A percentile compares a stretch with the other conserved stretches of the same genome.
Evolutionary conservation across 2,329 filamentous ascomycete genomes (phyloP).

Genomic region (Pseudogymnoascus sp.): DNA sequence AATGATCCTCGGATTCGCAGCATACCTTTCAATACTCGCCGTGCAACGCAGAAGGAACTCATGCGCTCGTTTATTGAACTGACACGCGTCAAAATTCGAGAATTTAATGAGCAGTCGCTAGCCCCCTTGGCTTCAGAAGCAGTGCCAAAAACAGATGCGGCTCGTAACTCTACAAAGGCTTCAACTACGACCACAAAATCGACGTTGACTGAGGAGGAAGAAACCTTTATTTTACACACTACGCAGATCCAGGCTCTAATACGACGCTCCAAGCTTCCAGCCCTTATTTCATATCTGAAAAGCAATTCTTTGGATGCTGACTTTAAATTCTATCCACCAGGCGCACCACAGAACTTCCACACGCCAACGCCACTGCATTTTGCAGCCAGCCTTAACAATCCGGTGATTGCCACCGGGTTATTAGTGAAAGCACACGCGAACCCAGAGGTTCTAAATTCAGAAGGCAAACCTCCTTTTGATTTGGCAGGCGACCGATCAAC

Average conservation of each 20-base stretch:
- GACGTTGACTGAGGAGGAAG: slow-evolving; percentile 74
- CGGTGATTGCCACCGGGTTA: slow-evolving; percentile 69
- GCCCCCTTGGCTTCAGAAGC: slow-evolving; percentile 41
- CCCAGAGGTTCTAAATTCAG: slow-evolving; percentile 60
- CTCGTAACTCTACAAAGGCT: slow-evolving; percentile 39
- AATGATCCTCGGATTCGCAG: slow-evolving; percentile 75
- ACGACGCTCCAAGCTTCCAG: slow-evolving; percentile 81
- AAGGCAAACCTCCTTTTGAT: slow-evolving; percentile 82
- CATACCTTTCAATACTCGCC: slow-evolving; percentile 86
- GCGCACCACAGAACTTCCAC: slow-evolving; percentile 63
- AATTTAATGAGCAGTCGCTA: slow-evolving; percentile 61
- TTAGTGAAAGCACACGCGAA: slow-evolving; percentile 68
- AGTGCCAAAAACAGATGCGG: slow-evolving; percentile 33
- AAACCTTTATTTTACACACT: slow-evolving; percentile 74
- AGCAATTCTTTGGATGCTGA: slow-evolving; percentile 63
- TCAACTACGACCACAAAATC: slow-evolving; percentile 44
- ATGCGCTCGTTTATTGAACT: slow-evolving; percentile 93
- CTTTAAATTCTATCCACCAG: slow-evolving; percentile 67
- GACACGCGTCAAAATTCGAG: slow-evolving; percentile 77
- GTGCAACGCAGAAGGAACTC: slow-evolving; percentile 88
- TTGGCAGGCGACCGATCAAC: slow-evolving; percentile 79
- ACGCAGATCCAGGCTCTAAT: slow-evolving; percentile 82
- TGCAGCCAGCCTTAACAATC: slow-evolving; percentile 71
- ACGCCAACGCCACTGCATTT: slow-evolving; percentile 75
- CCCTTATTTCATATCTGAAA: slow-evolving; percentile 73